A percentile compares a stretch with the other conserved stretches of the same genome.
These are phyloP conservation scores for Kodamaea anthophila DNA, from an alignment of 1,139 yeast genomes.

Conservation along the genomic window DNA sequence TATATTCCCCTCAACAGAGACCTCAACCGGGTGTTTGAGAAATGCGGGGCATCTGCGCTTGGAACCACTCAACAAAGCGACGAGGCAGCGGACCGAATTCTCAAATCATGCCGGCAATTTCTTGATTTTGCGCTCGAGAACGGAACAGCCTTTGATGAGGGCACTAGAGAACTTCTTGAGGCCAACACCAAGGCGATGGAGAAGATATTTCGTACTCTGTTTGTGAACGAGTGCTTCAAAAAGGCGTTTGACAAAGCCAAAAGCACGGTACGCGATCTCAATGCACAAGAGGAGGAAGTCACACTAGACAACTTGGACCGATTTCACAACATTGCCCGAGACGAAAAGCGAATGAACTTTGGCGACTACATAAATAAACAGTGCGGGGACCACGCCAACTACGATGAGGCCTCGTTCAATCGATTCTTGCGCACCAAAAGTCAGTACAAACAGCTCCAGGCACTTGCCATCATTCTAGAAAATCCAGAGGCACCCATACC, in stretches of 20 bases:
- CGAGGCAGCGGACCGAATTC: slow-evolving; percentile 7
- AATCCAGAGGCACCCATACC: slow-evolving; percentile 41
- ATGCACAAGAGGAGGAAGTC: slow-evolving; percentile 8
- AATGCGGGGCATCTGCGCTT: slow-evolving; percentile 7
- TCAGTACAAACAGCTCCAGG: slow-evolving; percentile 21
- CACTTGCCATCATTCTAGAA: slow-evolving; percentile 23
- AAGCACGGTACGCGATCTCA: slow-evolving; percentile 7
- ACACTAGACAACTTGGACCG: slow-evolving; percentile 9
- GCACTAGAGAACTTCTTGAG: slow-evolving; percentile 2
- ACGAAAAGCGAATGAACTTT: slow-evolving; percentile 9
- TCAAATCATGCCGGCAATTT: slow-evolving; percentile 7
- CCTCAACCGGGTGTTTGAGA: slow-evolving; percentile 9
- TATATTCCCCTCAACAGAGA: slow-evolving; percentile 12
- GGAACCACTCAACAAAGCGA: slow-evolving; percentile 7
- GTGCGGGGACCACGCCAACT: slow-evolving; percentile 5
- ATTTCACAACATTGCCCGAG: slow-evolving; percentile 6
- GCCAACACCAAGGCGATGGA: slow-evolving; percentile 5
- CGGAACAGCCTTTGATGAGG: slow-evolving; percentile 1
- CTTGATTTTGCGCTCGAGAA: slow-evolving; percentile 9
- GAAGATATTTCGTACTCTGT: slow-evolving; percentile 5
- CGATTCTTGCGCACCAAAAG: slow-evolving; percentile 4
- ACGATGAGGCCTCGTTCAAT: slow-evolving; percentile 5
- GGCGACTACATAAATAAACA: slow-evolving; percentile 10
- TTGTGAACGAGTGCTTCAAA: slow-evolving; percentile 5
- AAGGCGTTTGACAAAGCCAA: slow-evolving; percentile 8